phyloP scores from a whole-genome alignment of 768 basidiomycete genomes.

The Termitomyces heimii region DNA sequence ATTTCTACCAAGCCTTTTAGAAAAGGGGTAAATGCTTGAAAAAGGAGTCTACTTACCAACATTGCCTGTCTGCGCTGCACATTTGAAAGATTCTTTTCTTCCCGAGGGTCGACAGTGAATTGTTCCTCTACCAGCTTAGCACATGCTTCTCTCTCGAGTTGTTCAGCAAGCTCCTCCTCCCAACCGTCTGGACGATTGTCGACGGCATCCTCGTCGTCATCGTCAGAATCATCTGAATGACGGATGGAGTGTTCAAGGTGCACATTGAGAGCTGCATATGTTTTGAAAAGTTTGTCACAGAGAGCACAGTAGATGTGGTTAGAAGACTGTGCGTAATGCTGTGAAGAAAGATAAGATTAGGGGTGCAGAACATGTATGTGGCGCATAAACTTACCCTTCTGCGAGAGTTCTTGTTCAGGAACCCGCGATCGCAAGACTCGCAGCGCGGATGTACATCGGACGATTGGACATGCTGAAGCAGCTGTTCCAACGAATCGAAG shows the following conservation, averaged over 20 bases:
- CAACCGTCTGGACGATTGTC: slow-evolving; percentile 3
- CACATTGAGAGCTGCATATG: slow-evolving; percentile 1
- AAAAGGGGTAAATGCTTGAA: not conserved
- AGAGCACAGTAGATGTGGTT: slow-evolving; percentile 7
- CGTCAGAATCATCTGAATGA: slow-evolving; percentile 9
- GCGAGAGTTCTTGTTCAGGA: slow-evolving; percentile 7
- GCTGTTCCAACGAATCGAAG: not conserved
- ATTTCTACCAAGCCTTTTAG: not conserved
- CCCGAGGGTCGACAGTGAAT: not conserved
- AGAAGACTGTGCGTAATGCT: slow-evolving; percentile 6
- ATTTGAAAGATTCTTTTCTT: not conserved
- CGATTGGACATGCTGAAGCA: not conserved
- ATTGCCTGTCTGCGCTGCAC: slow-evolving; percentile 6
- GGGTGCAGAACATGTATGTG: not conserved
- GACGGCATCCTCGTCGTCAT: not conserved
- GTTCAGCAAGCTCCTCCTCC: slow-evolving; percentile 7
- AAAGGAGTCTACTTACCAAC: slow-evolving; percentile 6
- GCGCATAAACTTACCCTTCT: slow-evolving; percentile 3
- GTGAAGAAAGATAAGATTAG: not conserved
- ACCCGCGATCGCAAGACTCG: not conserved
- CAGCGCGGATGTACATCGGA: slow-evolving; percentile 7
- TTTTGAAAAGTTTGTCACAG: slow-evolving; percentile 7
- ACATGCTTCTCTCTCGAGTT: not conserved
- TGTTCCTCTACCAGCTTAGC: not conserved
- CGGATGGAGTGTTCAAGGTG: slow-evolving; percentile 4